phyloP scores from a whole-genome alignment of 345 rosid genomes.

The Physaria fendleri region DNA sequence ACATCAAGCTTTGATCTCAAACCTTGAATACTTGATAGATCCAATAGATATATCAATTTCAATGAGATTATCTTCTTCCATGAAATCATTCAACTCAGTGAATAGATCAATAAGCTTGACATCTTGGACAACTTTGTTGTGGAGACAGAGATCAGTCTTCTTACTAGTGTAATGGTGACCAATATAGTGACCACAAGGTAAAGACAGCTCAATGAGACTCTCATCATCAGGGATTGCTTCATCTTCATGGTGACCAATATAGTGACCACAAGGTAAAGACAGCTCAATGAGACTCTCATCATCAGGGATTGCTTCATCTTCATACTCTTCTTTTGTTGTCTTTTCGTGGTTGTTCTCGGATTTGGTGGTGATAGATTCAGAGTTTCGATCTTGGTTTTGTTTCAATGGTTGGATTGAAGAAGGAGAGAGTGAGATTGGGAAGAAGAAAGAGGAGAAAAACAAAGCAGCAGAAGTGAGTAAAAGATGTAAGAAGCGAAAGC shows the following conservation, averaged over 20 bases:
- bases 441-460: constrained; percentile 32
- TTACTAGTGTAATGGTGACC: constrained; percentile 14
- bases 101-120: constrained; percentile 27
- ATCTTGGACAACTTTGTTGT: constrained; percentile 32
- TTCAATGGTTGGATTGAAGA: constrained; percentile 1
- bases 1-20: constrained; percentile 55
- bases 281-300: constrained; percentile 76
- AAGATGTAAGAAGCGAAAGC: constrained; percentile 30
- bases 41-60: constrained; percentile 80
- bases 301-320: constrained; percentile 48
- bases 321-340: constrained; percentile 10
- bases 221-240: constrained; percentile 68
- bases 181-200: constrained; percentile 54
- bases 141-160: constrained; percentile 11
- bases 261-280: constrained; percentile 58
- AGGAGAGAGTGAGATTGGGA: constrained; percentile 11
- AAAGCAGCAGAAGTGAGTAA: constrained; percentile 35
- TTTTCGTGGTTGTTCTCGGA: not conserved
- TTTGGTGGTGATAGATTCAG: not conserved
- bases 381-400: constrained; percentile 16
- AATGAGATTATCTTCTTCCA: constrained; percentile 72
- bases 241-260: constrained; percentile 25
- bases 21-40: constrained; percentile 70
- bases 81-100: constrained; percentile 40
- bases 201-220: constrained; percentile 63